Conservation (phyloP, 164 flowering plant genomes). For the Paratinospora sagittata region DNA sequence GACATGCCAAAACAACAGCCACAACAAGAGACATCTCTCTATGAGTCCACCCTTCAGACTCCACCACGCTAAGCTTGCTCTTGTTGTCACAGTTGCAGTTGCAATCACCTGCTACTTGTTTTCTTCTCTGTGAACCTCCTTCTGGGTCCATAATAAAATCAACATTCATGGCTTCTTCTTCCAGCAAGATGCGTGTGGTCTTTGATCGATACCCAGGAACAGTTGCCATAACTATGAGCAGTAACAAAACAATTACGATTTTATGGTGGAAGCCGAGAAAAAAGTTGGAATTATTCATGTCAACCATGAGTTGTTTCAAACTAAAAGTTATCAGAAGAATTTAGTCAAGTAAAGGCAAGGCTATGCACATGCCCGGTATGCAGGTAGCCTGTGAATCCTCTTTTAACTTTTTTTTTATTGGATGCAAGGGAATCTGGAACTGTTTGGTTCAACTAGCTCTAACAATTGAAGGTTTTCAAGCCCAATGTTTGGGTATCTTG, state of each 20-base stretch:
- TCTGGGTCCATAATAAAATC: constrained; percentile 66
- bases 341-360: too few relatives aligned
- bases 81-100: constrained; percentile 33
- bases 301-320: not conserved
- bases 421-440: too few relatives aligned
- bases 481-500: not conserved
- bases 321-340: not conserved
- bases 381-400: not conserved
- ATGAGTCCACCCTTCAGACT: constrained; percentile 25
- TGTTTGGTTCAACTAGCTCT: too few relatives aligned
- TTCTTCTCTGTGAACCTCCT: constrained; percentile 21
- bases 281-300: not conserved
- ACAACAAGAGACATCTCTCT: constrained; percentile 32
- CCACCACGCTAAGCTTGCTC: constrained; percentile 23
- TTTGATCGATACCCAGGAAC: constrained; percentile 72
- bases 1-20: constrained; percentile 31
- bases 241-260: constrained; percentile 8
- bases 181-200: constrained; percentile 45
- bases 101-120: constrained; percentile 19
- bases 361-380: not conserved
- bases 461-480: not conserved
- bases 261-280: not conserved
- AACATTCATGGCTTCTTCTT: constrained; percentile 41
- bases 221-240: constrained; percentile 44
- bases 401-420: too few relatives aligned